A percentile compares a stretch with the other conserved stretches of the same genome.
These are phyloP conservation scores for Yamadazyma triangularis DNA, from an alignment of 1,139 yeast genomes.

Conservation along the genomic window DNA sequence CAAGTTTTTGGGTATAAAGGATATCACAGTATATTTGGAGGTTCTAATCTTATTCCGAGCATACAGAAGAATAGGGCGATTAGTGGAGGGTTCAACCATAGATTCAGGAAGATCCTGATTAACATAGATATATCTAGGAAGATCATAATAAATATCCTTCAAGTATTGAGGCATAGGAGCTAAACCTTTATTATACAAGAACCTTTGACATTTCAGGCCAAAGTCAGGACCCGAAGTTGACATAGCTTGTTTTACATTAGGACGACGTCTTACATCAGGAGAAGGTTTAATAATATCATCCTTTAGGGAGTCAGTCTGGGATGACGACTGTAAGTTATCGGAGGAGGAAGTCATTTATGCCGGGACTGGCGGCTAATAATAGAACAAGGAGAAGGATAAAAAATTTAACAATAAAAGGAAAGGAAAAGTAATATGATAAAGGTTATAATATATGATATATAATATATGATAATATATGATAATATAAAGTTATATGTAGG, in stretches of 20 bases:
- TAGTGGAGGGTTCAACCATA: conserved; percentile 39
- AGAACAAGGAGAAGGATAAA: no score
- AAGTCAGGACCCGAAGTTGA: conserved; percentile 24
- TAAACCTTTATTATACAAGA: conserved; percentile 28
- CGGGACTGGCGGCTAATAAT: no score
- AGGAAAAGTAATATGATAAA: no score
- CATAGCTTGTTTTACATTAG: background rate
- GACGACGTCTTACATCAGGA: no score
- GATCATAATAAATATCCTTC: conserved; percentile 29
- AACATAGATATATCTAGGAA: conserved; percentile 36
- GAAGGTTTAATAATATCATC: no score
- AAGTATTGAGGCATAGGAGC: conserved; percentile 31
- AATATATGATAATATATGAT: no score
- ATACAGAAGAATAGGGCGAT: conserved; percentile 53
- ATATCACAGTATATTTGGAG: conserved; percentile 87
- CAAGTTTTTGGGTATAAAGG: conserved; percentile 84
- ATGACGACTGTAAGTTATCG: no score
- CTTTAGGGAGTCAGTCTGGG: no score
- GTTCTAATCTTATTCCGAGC: conserved; percentile 93
- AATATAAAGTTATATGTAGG: no score
- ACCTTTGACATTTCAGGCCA: conserved; percentile 22
- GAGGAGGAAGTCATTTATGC: no score
- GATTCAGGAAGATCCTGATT: conserved; percentile 31
- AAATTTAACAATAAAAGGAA: no score
- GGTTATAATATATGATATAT: no score